A percentile compares a stretch with the other conserved stretches of the same genome.
phyloP scores from a whole-genome alignment of 805 yeast species.

The Ogataea nonfermentans region DNA sequence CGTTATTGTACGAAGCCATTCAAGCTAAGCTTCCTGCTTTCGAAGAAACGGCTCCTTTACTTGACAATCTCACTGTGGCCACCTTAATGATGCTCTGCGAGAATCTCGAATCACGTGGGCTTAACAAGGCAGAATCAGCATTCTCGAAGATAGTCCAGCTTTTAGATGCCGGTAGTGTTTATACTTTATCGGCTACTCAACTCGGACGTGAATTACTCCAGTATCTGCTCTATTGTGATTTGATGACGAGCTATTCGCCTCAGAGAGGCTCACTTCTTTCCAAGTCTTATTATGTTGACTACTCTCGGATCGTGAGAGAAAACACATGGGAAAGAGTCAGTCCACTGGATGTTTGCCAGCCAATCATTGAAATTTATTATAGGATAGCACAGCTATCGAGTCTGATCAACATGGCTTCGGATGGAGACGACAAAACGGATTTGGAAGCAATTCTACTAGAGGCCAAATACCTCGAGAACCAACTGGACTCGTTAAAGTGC shows the following conservation, averaged over 20 bases:
- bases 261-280: conserved; percentile 8
- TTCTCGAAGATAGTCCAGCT: neutral
- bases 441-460: conserved; percentile 15
- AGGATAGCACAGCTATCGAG: conserved; percentile 10
- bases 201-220: conserved; percentile 2
- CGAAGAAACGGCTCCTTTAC: neutral
- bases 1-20: neutral
- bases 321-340: neutral
- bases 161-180: neutral
- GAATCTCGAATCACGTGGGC: neutral
- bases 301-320: neutral
- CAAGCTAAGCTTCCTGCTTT: neutral
- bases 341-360: conserved; percentile 5
- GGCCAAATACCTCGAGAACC: conserved; percentile 12
- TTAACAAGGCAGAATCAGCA: neutral
- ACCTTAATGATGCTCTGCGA: neutral
- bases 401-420: conserved; percentile 11
- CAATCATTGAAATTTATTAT: conserved; percentile 9
- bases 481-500: neutral
- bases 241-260: conserved; percentile 9
- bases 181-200: neutral
- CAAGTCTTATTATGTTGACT: conserved; percentile 2
- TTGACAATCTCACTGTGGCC: neutral
- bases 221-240: conserved; percentile 10
- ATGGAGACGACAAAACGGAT: conserved; percentile 13